Percentiles rank a stretch among this genome's conserved stretches.
phyloP scores from a whole-genome alignment of 441 rosid genomes.

The Erysimum pusillum region DNA sequence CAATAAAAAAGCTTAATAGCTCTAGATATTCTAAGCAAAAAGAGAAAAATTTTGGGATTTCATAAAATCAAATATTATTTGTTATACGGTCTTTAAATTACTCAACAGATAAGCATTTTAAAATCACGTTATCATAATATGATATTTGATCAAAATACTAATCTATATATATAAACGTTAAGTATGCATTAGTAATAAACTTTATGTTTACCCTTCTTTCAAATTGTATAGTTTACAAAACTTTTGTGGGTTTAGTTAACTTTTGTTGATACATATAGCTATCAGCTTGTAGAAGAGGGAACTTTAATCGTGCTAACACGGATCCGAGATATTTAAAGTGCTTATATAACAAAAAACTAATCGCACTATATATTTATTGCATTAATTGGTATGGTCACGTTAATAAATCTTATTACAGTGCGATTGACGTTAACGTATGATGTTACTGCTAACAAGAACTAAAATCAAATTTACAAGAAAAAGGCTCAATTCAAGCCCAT shows the following conservation, averaged over 20 bases:
- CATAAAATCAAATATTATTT: not conserved
- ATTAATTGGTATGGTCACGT: slow-evolving; percentile 37
- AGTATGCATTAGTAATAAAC: not conserved
- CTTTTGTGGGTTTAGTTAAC: not conserved
- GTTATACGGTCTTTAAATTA: too few relatives aligned
- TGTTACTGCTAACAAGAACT: slow-evolving; percentile 40
- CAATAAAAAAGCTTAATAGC: not conserved
- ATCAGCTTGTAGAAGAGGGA: slow-evolving; percentile 41
- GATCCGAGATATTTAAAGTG: slow-evolving; percentile 6
- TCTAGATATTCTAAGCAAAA: not conserved
- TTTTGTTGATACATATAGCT: slow-evolving; percentile 20
- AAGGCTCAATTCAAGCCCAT: slow-evolving; percentile 16
- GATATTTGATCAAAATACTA: not conserved
- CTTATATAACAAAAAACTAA: not conserved
- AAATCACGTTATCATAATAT: not conserved
- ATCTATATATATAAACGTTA: not conserved
- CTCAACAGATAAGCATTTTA: not conserved
- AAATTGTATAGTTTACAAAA: not conserved
- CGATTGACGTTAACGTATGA: slow-evolving; percentile 48
- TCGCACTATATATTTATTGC: too few relatives aligned
- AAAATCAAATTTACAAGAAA: slow-evolving; percentile 11
- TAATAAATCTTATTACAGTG: slow-evolving; percentile 34
- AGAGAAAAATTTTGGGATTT: not conserved
- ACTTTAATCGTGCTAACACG: slow-evolving; percentile 16
- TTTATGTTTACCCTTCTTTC: not conserved